These are phyloP conservation scores for Tolypocladium cylindrosporum DNA, from an alignment of 2,329 filamentous ascomycete species.

Conservation along the genomic window DNA sequence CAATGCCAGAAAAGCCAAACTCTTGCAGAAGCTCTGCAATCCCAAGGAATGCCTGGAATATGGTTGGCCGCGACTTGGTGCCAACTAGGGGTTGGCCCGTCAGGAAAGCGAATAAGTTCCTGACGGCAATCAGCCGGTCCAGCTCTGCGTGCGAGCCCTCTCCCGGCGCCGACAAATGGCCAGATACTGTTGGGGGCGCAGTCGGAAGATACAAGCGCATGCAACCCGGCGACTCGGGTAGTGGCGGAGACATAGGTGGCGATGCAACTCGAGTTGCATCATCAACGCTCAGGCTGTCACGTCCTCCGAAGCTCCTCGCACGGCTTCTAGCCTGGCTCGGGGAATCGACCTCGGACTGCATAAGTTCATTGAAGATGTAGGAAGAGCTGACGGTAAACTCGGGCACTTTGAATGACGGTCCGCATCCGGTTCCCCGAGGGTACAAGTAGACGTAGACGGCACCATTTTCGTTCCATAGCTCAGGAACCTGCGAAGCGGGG, in stretches of 20 bases:
- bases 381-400: conserved; percentile 45
- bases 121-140: conserved; percentile 46
- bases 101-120: conserved; percentile 58
- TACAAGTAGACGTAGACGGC: conserved; percentile 49
- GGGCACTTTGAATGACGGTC: conserved; percentile 51
- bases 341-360: conserved; percentile 32
- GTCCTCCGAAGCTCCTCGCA: conserved; percentile 35
- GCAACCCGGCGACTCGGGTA: conserved; percentile 26
- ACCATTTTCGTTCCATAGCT: conserved; percentile 54
- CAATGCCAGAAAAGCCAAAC: conserved; percentile 46
- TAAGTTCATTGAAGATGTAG: conserved; percentile 41
- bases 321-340: conserved; percentile 20
- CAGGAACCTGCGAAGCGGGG: conserved; percentile 40
- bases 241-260: conserved; percentile 26
- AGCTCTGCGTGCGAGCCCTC: conserved; percentile 28
- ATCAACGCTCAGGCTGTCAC: conserved; percentile 35
- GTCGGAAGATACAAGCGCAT: conserved; percentile 45
- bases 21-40: conserved; percentile 44
- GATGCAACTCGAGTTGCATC: conserved; percentile 34
- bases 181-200: conserved; percentile 24
- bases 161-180: conserved; percentile 22
- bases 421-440: conserved; percentile 35
- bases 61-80: conserved; percentile 39
- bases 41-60: conserved; percentile 44
- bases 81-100: conserved; percentile 53